A percentile compares a stretch with the other conserved stretches of the same genome.
phyloP scores from a whole-genome alignment of 2,329 filamentous ascomycete species.

The Rhinocladiella mackenziei region DNA sequence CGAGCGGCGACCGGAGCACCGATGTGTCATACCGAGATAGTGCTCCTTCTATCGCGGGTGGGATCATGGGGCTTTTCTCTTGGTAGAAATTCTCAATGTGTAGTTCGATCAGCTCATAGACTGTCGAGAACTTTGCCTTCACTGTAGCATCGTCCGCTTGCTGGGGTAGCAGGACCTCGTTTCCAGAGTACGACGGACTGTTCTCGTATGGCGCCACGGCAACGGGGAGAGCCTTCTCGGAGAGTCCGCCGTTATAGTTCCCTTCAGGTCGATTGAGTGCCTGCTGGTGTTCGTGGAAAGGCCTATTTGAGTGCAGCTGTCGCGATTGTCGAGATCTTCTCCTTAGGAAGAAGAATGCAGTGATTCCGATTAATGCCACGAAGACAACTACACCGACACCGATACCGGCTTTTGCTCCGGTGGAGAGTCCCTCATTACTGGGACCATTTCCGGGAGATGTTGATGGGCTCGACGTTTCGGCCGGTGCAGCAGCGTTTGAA shows the following conservation, averaged over 20 bases:
- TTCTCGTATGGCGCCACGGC: neutral
- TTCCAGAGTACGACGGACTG: neutral
- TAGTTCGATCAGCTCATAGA: slow-evolving; percentile 36
- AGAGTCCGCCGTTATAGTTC: neutral
- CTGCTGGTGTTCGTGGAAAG: neutral
- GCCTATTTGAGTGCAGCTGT: neutral
- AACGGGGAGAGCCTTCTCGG: neutral
- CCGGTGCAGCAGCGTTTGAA: no score
- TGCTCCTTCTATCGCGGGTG: neutral
- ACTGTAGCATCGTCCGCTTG: slow-evolving; percentile 35
- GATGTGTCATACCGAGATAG: slow-evolving; percentile 6
- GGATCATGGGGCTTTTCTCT: slow-evolving; percentile 6
- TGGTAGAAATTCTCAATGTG: slow-evolving; percentile 40
- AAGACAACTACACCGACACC: slow-evolving; percentile 17
- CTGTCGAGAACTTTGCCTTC: slow-evolving; percentile 28
- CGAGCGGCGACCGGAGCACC: slow-evolving; percentile 2
- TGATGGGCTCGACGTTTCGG: no score
- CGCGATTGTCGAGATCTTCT: neutral
- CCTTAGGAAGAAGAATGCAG: slow-evolving; percentile 13
- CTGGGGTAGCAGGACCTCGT: slow-evolving; percentile 28
- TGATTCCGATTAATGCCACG: slow-evolving; percentile 2
- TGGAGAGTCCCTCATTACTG: neutral
- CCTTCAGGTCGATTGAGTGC: neutral
- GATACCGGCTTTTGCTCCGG: slow-evolving; percentile 18
- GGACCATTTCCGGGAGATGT: no score